These are phyloP conservation scores for Globisporangium uncinulatum DNA, from an alignment of 352 stramenopile species.

Conservation along the genomic window DNA sequence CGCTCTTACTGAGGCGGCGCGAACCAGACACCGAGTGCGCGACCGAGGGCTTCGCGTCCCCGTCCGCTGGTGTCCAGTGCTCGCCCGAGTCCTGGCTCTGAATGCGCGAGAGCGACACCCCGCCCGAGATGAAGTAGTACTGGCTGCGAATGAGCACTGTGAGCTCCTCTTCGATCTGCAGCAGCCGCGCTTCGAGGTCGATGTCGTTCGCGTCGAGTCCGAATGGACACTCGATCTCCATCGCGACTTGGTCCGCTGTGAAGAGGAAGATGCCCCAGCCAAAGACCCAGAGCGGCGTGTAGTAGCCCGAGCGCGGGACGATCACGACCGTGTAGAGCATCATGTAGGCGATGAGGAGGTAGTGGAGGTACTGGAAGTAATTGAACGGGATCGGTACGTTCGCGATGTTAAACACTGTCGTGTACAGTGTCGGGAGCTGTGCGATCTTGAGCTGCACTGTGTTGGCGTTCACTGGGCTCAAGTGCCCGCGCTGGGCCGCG, in stretches of 20 bases:
- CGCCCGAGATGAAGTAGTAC: constrained; percentile 75
- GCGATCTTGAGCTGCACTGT: constrained; percentile 61
- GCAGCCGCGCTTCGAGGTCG: constrained; percentile 59
- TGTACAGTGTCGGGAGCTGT: constrained; percentile 65
- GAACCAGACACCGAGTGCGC: neutral
- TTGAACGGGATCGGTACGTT: constrained; percentile 85
- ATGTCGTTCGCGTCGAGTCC: constrained; percentile 79
- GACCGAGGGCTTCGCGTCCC: neutral
- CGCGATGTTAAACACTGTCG: constrained; percentile 79
- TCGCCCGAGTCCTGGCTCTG: constrained; percentile 3
- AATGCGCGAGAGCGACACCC: constrained; percentile 20
- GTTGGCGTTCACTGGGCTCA: constrained; percentile 51
- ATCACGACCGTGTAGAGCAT: constrained; percentile 84
- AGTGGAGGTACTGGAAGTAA: constrained; percentile 81
- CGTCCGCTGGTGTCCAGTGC: neutral
- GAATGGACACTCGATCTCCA: constrained; percentile 83
- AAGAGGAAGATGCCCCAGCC: constrained; percentile 79
- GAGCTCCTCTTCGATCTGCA: constrained; percentile 81
- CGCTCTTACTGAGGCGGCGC: neutral
- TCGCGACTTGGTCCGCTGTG: constrained; percentile 74
- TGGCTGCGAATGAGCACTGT: constrained; percentile 74
- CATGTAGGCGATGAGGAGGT: constrained; percentile 68
- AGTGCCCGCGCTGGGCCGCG: constrained; percentile 46
- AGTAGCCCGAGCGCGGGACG: constrained; percentile 60
- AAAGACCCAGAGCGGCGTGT: constrained; percentile 77